Evolutionary conservation across 257 asterid genomes (phyloP).

Genomic region (Lavandula angustifolia): DNA sequence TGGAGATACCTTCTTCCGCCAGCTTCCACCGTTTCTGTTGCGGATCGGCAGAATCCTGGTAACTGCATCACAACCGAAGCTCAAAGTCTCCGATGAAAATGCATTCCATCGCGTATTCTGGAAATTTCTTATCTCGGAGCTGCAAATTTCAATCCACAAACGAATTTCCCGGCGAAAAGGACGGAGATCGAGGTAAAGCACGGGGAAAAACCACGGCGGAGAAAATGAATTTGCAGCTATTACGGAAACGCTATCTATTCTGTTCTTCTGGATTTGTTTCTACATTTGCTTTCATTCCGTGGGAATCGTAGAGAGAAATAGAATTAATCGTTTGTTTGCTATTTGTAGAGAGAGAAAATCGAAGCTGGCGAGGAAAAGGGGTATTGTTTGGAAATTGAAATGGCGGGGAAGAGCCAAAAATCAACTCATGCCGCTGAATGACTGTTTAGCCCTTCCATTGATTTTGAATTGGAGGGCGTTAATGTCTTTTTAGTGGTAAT

Average conservation of each 20-base stretch:
- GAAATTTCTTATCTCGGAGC: conserved; percentile 14
- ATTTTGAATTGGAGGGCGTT: not conserved
- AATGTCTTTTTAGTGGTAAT: conserved; percentile 6
- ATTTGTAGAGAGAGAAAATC: too few relatives aligned
- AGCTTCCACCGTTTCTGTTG: too few relatives aligned
- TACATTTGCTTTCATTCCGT: too few relatives aligned
- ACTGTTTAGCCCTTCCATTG: conserved; percentile 15
- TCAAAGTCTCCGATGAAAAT: conserved; percentile 28
- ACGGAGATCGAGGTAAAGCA: conserved; percentile 28
- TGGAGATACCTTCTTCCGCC: too few relatives aligned
- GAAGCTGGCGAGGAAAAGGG: too few relatives aligned
- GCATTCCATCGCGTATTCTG: conserved; percentile 19
- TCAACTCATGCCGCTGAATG: conserved; percentile 3
- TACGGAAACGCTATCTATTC: too few relatives aligned
- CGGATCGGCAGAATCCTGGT: too few relatives aligned
- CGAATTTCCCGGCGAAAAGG: conserved; percentile 24
- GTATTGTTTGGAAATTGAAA: conserved; percentile 5
- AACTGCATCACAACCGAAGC: not conserved
- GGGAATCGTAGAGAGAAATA: too few relatives aligned
- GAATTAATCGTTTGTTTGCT: too few relatives aligned
- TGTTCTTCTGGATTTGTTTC: too few relatives aligned
- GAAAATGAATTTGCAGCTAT: too few relatives aligned
- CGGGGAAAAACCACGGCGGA: too few relatives aligned
- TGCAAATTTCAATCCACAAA: conserved; percentile 30
- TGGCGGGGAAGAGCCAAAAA: conserved; percentile 14